Conservation (phyloP, 164 flowering plant species). For the Warburgia ugandensis region DNA sequence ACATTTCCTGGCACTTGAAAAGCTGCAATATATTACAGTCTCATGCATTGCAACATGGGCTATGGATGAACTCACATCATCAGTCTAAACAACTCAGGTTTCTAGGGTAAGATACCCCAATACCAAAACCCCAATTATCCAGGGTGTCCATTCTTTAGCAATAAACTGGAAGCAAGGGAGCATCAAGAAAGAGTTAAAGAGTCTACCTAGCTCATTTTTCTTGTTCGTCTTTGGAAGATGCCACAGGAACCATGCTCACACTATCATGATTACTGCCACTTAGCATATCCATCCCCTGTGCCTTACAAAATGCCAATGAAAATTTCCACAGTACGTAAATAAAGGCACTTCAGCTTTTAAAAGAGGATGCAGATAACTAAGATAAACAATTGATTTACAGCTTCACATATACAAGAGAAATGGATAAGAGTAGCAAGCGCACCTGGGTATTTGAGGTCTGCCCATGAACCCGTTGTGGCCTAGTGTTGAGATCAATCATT, state of each 20-base stretch:
- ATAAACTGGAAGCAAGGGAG: neutral
- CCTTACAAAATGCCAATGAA: neutral
- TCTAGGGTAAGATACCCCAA: too few species aligned
- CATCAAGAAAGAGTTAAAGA: neutral
- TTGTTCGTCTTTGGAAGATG: conserved; percentile 34
- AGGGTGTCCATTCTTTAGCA: too few species aligned
- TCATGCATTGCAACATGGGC: too few species aligned
- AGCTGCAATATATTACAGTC: too few species aligned
- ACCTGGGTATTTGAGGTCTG: conserved; percentile 65
- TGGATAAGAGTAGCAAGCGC: conserved; percentile 1
- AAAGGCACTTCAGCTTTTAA: neutral
- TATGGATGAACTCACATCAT: too few species aligned
- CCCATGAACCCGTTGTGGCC: conserved; percentile 48
- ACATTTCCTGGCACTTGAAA: too few species aligned
- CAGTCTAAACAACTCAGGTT: too few species aligned
- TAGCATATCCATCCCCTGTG: conserved; percentile 32
- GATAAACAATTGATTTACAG: neutral
- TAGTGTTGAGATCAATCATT: conserved; percentile 71
- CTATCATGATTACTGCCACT: conserved; percentile 37
- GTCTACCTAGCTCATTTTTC: conserved; percentile 10
- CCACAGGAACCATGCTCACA: conserved; percentile 41
- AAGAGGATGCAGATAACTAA: too few species aligned
- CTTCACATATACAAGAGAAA: neutral
- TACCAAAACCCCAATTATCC: too few species aligned
- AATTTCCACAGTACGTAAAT: too few species aligned